Evolutionary conservation across 768 basidiomycete genomes (phyloP), one percentile per base, ranked within the genome.

Genomic region (Pulveroboletus sp.): DNA sequence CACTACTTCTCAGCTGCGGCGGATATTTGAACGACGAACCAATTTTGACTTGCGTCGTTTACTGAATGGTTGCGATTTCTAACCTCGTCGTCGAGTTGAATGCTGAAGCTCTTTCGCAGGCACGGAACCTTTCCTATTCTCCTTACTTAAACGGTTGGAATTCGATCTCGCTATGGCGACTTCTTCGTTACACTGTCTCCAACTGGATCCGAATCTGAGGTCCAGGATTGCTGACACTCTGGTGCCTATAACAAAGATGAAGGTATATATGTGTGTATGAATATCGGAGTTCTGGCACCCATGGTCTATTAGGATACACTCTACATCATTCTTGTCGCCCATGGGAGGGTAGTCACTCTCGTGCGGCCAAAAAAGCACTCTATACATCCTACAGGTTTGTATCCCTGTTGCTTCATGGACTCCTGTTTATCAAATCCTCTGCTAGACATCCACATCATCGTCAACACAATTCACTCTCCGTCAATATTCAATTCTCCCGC

Each of bases 351-450:
- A 1, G 78, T 97, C 22, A 93, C 93, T 2, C 76, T 99, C 8
- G 83, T 94, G 9, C 74, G 95, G 51, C 95, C 95, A 0, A 85
- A 78, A 63, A 94, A 89, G 62, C 95, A 97, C 62, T 93, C 92
- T 0, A 93, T 99, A 58, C 93, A 99, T 64, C 93, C 93, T 17
- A 83, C 89, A 37, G 91, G 91, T 87, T 57, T 45, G 73, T 53
- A n/a, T 43, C 24, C 16, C 35, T 19, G 45, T 51, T 47, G 11
- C 11, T 26, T 27, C 17, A 19, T 42, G 22, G 10, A 17, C 34
- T 46, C 6, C 13, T 29, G 29, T 45, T 43, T 11, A 40, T 31
- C 3, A 35, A n/a, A 19, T n/a, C 39, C 10, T 34, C 26, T 36
- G 6, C 23, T 36, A 59, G 96, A 98, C 62, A 81, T 99, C 17